These are phyloP conservation scores for Ceratocystis ficicola DNA, from an alignment of 2,329 filamentous ascomycete genomes.

Conservation along the genomic window DNA sequence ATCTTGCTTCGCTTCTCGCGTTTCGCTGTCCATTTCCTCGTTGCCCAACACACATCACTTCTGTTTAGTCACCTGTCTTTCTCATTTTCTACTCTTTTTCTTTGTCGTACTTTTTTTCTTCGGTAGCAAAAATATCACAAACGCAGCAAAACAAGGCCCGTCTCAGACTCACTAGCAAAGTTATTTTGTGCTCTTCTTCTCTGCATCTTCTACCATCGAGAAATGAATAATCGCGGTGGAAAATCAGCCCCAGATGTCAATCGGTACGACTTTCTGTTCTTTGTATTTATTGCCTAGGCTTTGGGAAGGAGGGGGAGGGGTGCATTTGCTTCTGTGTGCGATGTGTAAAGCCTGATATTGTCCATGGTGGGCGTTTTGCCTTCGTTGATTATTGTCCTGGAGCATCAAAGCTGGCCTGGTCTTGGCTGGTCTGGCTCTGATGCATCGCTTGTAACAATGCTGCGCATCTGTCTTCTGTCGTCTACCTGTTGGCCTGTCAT, in stretches of 20 bases:
- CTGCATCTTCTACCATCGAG: constrained; percentile 37
- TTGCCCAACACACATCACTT: not conserved
- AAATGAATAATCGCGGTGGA: constrained; percentile 91
- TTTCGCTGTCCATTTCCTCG: constrained; percentile 3
- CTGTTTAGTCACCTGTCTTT: not conserved
- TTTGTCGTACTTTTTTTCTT: constrained; percentile 7
- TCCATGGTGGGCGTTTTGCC: not conserved
- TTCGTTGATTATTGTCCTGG: not conserved
- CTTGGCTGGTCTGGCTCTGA: not conserved
- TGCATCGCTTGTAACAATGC: constrained; percentile 16
- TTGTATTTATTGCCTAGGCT: constrained; percentile 23
- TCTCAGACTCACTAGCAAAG: constrained; percentile 3
- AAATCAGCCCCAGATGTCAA: constrained; percentile 99
- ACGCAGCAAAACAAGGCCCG: not conserved
- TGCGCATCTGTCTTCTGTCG: not conserved
- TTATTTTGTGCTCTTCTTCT: constrained; percentile 8
- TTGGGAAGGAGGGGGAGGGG: not conserved
- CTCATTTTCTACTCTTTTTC: constrained; percentile 4
- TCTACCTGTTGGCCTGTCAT: not conserved
- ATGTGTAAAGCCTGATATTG: constrained; percentile 13
- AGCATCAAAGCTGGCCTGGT: not conserved
- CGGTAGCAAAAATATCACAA: constrained; percentile 7
- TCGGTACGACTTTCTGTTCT: constrained; percentile 51
- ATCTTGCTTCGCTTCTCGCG: not conserved
- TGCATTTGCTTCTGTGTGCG: constrained; percentile 6